A percentile compares a stretch with the other conserved stretches of the same genome.
phyloP scores from a whole-genome alignment of 1,284 basidiomycete genomes.

The Golubevia sp. region DNA sequence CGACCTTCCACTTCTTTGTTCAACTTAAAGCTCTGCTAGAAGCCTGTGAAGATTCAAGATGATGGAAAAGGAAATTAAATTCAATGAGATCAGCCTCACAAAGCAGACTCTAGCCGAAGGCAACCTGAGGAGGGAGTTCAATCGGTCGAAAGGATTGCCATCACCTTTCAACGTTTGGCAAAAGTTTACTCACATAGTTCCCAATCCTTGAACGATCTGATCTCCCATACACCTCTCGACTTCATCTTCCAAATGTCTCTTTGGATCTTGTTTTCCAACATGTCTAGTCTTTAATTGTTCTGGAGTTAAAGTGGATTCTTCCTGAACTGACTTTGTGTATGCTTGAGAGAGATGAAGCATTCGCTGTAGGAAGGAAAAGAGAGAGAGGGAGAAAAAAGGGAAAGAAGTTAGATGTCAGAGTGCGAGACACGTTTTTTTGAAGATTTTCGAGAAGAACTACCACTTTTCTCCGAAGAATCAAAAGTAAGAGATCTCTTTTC shows the following conservation, averaged over 20 bases:
- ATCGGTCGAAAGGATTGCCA: no score
- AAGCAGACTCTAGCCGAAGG: no score
- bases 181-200: constrained; percentile 38
- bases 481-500: neutral
- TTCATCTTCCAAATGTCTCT: constrained; percentile 58
- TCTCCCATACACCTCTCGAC: constrained; percentile 59
- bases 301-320: constrained; percentile 46
- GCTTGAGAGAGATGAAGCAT: constrained; percentile 55
- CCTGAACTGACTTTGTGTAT: constrained; percentile 60
- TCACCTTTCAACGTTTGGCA: no score
- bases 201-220: constrained; percentile 57
- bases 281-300: constrained; percentile 60
- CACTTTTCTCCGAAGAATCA: neutral
- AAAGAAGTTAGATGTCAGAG: no score
- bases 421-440: neutral
- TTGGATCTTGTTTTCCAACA: constrained; percentile 35
- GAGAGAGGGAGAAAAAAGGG: neutral
- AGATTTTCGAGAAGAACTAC: neutral
- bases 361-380: constrained; percentile 11
- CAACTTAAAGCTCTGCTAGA: no score
- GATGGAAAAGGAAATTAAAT: no score
- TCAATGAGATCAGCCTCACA: no score
- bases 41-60: no score
- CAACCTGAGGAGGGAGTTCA: no score
- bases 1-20: no score